Conservation (phyloP, 2,329 filamentous ascomycete species). For the Cladosporium sp. region DNA sequence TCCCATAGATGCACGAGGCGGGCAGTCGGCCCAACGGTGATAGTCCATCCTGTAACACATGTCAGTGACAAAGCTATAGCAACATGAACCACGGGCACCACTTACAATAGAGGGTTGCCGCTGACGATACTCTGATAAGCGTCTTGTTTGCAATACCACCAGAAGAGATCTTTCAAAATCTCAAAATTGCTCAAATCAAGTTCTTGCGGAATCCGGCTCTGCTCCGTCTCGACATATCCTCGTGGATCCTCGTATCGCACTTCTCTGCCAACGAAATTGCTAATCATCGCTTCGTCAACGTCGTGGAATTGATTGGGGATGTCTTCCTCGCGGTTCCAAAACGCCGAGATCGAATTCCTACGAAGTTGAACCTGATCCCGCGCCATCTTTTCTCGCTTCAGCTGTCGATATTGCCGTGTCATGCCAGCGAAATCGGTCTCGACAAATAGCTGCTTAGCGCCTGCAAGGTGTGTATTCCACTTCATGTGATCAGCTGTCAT, state of each 20-base stretch:
- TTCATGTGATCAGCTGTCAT: constrained; percentile 93
- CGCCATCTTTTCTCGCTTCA: constrained; percentile 57
- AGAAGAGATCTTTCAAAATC: constrained; percentile 81
- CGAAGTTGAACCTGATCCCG: constrained; percentile 31
- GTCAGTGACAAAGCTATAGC: background rate
- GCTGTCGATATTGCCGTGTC: constrained; percentile 68
- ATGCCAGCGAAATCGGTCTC: constrained; percentile 79
- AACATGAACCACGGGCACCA: constrained; percentile 28
- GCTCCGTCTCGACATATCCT: constrained; percentile 51
- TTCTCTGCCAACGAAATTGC: constrained; percentile 58
- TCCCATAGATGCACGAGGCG: constrained; percentile 78
- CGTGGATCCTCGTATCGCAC: constrained; percentile 59
- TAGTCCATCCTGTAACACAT: constrained; percentile 69
- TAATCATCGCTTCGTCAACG: constrained; percentile 60
- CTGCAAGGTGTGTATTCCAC: constrained; percentile 90
- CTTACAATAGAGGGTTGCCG: constrained; percentile 82
- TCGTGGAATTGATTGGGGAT: constrained; percentile 44
- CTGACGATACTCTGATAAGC: constrained; percentile 87
- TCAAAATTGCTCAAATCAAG: constrained; percentile 77
- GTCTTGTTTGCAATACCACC: constrained; percentile 97
- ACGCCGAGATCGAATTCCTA: constrained; percentile 18
- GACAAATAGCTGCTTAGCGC: constrained; percentile 76
- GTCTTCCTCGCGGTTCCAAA: constrained; percentile 28
- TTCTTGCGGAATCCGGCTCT: constrained; percentile 34
- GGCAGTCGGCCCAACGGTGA: constrained; percentile 79